These are phyloP conservation scores for Mallotus repandus DNA, from an alignment of 441 rosid species.

Conservation along the genomic window DNA sequence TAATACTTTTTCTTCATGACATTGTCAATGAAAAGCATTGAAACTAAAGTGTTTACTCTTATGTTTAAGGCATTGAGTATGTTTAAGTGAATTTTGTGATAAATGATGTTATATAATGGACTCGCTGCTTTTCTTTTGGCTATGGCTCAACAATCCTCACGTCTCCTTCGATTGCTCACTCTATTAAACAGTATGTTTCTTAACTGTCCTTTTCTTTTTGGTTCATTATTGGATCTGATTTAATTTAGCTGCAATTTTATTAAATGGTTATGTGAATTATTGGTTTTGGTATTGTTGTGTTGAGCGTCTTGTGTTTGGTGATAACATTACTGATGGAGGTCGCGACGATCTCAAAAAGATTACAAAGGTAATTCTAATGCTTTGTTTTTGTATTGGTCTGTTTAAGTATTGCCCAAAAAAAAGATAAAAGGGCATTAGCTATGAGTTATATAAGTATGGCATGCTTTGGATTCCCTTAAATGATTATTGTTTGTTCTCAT, in stretches of 20 bases:
- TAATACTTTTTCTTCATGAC: not conserved
- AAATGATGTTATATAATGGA: constrained; percentile 36
- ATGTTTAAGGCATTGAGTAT: constrained; percentile 7
- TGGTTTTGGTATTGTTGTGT: constrained; percentile 52
- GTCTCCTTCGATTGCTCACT: constrained; percentile 92
- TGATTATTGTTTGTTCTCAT: not conserved
- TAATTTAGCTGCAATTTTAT: not conserved
- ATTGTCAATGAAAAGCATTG: not conserved
- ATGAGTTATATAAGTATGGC: not conserved
- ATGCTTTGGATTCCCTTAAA: not conserved
- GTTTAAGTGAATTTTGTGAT: constrained; percentile 27
- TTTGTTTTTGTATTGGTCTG: not conserved
- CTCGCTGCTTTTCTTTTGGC: constrained; percentile 23
- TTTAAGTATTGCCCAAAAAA: not conserved
- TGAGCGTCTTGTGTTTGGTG: constrained; percentile 76
- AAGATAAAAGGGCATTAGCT: not conserved
- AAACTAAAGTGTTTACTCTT: not conserved
- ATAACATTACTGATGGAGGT: constrained; percentile 94
- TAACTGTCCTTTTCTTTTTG: not conserved
- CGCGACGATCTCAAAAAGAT: constrained; percentile 88
- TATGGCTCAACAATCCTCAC: constrained; percentile 98
- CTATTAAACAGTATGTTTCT: constrained; percentile 74
- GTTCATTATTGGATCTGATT: constrained; percentile 25
- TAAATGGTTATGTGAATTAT: constrained; percentile 1
- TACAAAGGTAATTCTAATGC: constrained; percentile 56